These are phyloP conservation scores for Ustilago tritici DNA, from an alignment of 1,284 basidiomycete species.

Conservation along the genomic window DNA sequence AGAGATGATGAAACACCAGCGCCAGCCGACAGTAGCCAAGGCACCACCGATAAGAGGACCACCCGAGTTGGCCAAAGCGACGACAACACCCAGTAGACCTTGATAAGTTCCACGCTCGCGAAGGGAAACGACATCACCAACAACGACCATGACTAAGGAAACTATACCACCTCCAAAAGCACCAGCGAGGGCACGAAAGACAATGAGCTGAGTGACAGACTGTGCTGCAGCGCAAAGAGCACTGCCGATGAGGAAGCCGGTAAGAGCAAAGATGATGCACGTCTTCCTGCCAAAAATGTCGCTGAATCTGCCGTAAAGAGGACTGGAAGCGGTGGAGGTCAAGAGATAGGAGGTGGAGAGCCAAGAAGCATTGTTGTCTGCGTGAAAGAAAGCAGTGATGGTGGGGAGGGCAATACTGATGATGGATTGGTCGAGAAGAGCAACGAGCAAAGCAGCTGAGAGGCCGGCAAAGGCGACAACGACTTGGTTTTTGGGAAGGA, in stretches of 20 bases:
- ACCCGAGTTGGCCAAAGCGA: conserved; percentile 50
- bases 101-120: conserved; percentile 59
- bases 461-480: conserved; percentile 77
- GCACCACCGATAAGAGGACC: conserved; percentile 60
- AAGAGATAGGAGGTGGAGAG: conserved; percentile 71
- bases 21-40: conserved; percentile 39
- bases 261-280: conserved; percentile 76
- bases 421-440: conserved; percentile 69
- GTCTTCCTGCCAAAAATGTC: conserved; percentile 79
- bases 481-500: conserved; percentile 78
- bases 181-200: conserved; percentile 78
- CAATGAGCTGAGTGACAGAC: conserved; percentile 77
- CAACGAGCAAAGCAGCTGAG: conserved; percentile 70
- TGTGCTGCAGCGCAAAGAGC: conserved; percentile 67
- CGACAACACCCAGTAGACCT: conserved; percentile 55
- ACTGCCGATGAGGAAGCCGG: conserved; percentile 73
- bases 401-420: conserved; percentile 69
- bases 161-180: conserved; percentile 78
- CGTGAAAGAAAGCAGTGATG: conserved; percentile 56
- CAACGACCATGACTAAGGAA: conserved; percentile 74
- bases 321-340: conserved; percentile 69
- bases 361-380: conserved; percentile 71
- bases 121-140: conserved; percentile 56
- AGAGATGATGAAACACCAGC: conserved; percentile 51
- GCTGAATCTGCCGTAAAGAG: conserved; percentile 72